Base-by-base conservation (phyloP, 768 basidiomycete species). In the Pisolithus orientalis region DNA sequence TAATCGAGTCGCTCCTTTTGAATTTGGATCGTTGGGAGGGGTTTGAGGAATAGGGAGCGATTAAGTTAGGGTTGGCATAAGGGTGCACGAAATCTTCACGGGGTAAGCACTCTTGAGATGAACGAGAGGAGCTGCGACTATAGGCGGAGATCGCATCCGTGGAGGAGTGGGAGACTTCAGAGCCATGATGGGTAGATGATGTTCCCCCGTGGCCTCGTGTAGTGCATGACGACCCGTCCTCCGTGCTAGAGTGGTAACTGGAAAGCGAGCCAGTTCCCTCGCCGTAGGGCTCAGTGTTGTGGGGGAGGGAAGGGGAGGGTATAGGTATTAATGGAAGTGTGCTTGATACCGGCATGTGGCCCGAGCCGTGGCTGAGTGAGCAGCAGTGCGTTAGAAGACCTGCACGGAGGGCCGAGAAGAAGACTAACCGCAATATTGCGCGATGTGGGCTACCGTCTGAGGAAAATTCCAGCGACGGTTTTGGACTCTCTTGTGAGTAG, bases 21-120 rank as follows among this genome's bases (percentile, higher is more conserved):
- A 67, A 63, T 50, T 59, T 53, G 47, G 70, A 50, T 11, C 65
- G 65, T 31, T 62, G 56, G 39, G 68, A 61, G 37, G 68, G 63
- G 51, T 59, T 58, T 45, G 71, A 70, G 43, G 71, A 59, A 50
- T 73, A 63, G 46, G 70, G 65, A 37, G 70, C 45, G 31, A 78
- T 78, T 43, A 87, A 70, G 55, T 89, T 84, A 7, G 88, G 87
- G 59, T 90, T 89, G 49, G 89, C 89, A 63, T 89, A 91, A 27
- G 89, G 89, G 69, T 91, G 89, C 38, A 77, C 61, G 51, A 71
- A 75, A 16, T 70, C 67, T 17, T 63, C 58, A 6, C 52, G 64
- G 49, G 66, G 59, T 37, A 55, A 53, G 38, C 63, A 71, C 56
- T 75, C 75, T 54, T 70, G 72, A 39, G 63, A 61, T 52, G 64